Base-by-base conservation (phyloP, 495 filamentous ascomycete species). In the Talaromyces ruber region DNA sequence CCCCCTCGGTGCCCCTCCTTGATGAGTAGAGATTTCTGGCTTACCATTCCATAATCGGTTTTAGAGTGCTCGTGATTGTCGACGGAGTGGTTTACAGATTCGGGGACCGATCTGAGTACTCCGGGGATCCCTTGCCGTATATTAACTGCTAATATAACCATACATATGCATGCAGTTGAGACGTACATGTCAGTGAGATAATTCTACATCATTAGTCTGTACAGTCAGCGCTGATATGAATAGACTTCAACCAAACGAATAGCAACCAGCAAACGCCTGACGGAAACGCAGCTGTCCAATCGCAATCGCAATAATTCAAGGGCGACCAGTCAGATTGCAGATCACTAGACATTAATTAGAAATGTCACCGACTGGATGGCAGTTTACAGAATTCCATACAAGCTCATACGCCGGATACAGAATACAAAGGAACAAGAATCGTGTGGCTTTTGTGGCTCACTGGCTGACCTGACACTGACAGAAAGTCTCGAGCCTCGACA, bases 111-210 rank as follows among this genome's bases (percentile, higher is more conserved):
- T 24, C 14, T n/a, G 24, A n/a, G 22, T 12, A 53, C 50, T 53
- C 50, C 50, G 50, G 50, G n/a, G 50, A 53, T 51, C 50, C 50
- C 50, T 53, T 53, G 50, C 50, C n/a, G 50, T 47, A 47, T 39
- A 39, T 39, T 8, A 47, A 14, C n/a, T 53, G 22, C 50, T 28
- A 53, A 7, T 53, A 47, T 39, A 47, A 47, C 43, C 18, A 47
- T 47, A 47, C 43, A 21, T 47, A 47, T 47, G 43, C 18, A 39
- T 16, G 34, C 34, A 39, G 30, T 32, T 8, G 30, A 32, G 34
- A 5, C n/a, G 18, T 51, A 51, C 47, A 25, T 51, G 18, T 51
- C 14, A 28, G 25, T 53, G 50, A 53, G 50, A 53, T 53, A 53
- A 53, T 28, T 24, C 25, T 53, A 47, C 43, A 47, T 47, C 43